phyloP scores from a whole-genome alignment of 371 early-diverging fungal genomes.

The Nematocida sp. region DNA sequence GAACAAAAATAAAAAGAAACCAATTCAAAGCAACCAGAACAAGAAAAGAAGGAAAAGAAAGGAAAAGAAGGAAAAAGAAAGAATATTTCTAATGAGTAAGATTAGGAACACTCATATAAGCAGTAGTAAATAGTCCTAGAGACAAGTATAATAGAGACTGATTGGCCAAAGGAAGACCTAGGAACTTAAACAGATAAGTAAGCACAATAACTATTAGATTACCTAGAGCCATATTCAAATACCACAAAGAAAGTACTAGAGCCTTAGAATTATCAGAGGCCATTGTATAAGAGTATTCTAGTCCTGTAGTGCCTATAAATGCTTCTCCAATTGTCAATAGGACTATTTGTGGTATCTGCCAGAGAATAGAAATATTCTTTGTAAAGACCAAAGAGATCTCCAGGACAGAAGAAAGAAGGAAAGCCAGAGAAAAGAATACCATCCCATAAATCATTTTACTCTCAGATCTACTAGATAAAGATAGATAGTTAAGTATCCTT shows the following conservation, averaged over 20 bases:
- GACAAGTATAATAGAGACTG: constrained; percentile 15
- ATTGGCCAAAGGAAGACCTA: neutral
- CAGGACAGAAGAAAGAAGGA: constrained; percentile 59
- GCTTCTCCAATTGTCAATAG: constrained; percentile 68
- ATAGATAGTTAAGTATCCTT: constrained; percentile 60
- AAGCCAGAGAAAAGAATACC: constrained; percentile 46
- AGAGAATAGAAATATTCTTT: constrained; percentile 57
- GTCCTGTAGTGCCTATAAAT: constrained; percentile 68
- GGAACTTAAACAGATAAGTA: constrained; percentile 12
- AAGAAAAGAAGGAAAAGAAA: neutral
- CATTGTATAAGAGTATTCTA: constrained; percentile 67
- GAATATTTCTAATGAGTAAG: no score
- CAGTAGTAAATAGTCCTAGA: neutral
- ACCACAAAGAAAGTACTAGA: constrained; percentile 61
- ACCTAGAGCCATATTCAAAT: constrained; percentile 63
- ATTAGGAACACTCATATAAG: neutral
- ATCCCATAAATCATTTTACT: constrained; percentile 64
- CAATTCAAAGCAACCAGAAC: neutral
- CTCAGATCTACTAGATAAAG: constrained; percentile 62
- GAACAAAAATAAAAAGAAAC: constrained; percentile 7
- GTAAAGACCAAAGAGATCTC: constrained; percentile 56
- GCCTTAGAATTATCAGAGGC: constrained; percentile 55
- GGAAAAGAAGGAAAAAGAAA: neutral
- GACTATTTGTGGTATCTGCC: constrained; percentile 68
- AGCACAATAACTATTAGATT: constrained; percentile 62